phyloP scores from a whole-genome alignment of 306 rosid genomes.

The Nissolia schottii region DNA sequence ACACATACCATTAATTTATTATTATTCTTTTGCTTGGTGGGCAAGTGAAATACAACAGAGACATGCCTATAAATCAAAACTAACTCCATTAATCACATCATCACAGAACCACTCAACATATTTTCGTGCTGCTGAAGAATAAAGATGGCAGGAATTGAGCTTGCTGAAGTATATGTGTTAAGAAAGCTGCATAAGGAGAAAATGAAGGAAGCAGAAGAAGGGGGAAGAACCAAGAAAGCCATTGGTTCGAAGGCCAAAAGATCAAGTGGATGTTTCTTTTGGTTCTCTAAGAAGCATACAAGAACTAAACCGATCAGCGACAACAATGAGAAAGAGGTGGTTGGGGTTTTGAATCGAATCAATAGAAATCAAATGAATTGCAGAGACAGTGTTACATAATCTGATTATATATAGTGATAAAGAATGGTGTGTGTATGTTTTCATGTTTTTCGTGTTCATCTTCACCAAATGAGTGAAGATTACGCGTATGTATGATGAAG shows the following conservation, averaged over 20 bases:
- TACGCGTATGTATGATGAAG: background rate
- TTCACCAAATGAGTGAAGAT: background rate
- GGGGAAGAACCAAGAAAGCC: background rate
- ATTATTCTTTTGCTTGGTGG: background rate
- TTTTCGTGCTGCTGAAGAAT: background rate
- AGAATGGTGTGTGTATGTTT: slow-evolving; percentile 2
- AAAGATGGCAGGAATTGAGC: slow-evolving; percentile 16
- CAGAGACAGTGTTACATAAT: background rate
- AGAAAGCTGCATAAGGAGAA: slow-evolving; percentile 15
- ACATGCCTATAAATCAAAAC: background rate
- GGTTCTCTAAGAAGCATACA: slow-evolving; percentile 6
- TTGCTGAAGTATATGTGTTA: slow-evolving; percentile 30
- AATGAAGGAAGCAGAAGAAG: background rate
- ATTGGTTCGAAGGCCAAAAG: background rate
- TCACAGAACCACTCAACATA: background rate
- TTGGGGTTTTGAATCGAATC: background rate
- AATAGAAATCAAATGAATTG: background rate
- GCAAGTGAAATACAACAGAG: slow-evolving; percentile 9
- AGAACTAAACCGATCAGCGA: background rate
- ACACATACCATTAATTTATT: background rate
- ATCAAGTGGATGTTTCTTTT: slow-evolving; percentile 24
- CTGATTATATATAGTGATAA: background rate
- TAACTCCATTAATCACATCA: background rate
- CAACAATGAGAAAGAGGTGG: background rate
- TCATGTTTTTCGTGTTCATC: background rate